Evolutionary conservation across 345 rosid species (phyloP).

Genomic region (Eucalyptus virginea): DNA sequence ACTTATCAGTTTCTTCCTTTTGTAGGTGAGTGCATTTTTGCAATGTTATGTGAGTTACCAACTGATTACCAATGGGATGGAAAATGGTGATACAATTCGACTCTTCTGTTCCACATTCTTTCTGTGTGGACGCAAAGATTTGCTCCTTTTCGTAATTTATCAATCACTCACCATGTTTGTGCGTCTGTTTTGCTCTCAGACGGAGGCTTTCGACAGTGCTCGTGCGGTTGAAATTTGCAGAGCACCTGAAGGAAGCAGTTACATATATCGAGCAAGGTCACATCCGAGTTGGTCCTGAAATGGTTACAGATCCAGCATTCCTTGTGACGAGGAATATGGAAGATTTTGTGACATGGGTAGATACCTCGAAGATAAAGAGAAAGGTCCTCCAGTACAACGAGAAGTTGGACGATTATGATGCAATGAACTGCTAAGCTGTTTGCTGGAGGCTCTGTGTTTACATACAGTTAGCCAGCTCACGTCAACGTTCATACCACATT

Average conservation of each 20-base stretch:
- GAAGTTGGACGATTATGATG: slow-evolving; percentile 76
- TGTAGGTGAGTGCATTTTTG: slow-evolving; percentile 40
- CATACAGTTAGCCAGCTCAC: background rate
- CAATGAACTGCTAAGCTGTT: slow-evolving; percentile 32
- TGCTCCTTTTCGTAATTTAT: background rate
- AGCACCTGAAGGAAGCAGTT: slow-evolving; percentile 78
- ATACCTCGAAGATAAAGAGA: slow-evolving; percentile 82
- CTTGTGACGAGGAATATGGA: slow-evolving; percentile 90
- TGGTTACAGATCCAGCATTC: slow-evolving; percentile 79
- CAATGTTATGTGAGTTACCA: background rate
- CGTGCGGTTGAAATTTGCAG: slow-evolving; percentile 64
- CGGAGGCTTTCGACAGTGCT: slow-evolving; percentile 69
- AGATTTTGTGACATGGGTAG: slow-evolving; percentile 93
- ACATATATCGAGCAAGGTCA: slow-evolving; percentile 97
- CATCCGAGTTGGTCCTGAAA: slow-evolving; percentile 86
- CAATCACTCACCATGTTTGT: background rate
- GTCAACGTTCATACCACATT: background rate
- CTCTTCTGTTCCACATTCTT: background rate
- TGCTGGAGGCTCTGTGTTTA: background rate
- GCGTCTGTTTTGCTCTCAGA: slow-evolving; percentile 18
- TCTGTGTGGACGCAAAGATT: background rate
- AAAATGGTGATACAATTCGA: background rate
- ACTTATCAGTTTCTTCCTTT: slow-evolving; percentile 64
- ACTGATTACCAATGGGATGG: background rate
- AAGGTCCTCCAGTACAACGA: slow-evolving; percentile 86